phyloP scores from a whole-genome alignment of 768 basidiomycete species.

The Ramaria sp. region DNA sequence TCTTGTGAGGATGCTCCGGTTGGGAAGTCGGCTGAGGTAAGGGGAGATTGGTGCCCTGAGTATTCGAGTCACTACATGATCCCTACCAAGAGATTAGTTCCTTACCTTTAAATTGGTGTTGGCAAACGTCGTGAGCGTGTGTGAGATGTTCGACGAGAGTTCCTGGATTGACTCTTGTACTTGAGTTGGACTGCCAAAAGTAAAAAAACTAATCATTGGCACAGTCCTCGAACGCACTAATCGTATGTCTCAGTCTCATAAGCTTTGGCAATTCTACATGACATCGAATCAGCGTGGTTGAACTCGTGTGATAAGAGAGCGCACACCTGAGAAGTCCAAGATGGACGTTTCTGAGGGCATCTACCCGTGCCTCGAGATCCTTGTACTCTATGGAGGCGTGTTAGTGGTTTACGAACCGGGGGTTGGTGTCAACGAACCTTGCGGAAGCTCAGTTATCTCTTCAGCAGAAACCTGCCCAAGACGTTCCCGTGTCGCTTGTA shows the following conservation, averaged over 20 bases:
- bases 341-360: constrained; percentile 78
- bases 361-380: constrained; percentile 89
- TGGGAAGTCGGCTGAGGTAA: constrained; percentile 52
- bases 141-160: constrained; percentile 57
- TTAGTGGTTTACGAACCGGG: not conserved
- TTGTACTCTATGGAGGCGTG: constrained; percentile 70
- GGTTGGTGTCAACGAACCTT: constrained; percentile 38
- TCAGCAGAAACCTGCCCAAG: constrained; percentile 83
- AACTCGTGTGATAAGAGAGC: not conserved
- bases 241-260: constrained; percentile 85
- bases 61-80: not conserved
- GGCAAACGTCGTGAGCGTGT: constrained; percentile 74
- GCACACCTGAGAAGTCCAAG: constrained; percentile 65
- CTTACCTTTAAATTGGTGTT: constrained; percentile 65
- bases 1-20: constrained; percentile 72
- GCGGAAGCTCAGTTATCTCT: constrained; percentile 90
- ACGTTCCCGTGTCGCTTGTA: constrained; percentile 80
- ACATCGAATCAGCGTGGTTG: not conserved
- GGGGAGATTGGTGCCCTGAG: constrained; percentile 71
- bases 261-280: constrained; percentile 67
- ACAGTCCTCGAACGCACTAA: constrained; percentile 29
- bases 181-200: constrained; percentile 45
- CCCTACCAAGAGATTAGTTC: not conserved
- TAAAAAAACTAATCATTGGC: constrained; percentile 15
- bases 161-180: constrained; percentile 76